A percentile compares a stretch with the other conserved stretches of the same genome.
Evolutionary conservation across 441 rosid species (phyloP).

Genomic region (Populus trichocarpa): DNA sequence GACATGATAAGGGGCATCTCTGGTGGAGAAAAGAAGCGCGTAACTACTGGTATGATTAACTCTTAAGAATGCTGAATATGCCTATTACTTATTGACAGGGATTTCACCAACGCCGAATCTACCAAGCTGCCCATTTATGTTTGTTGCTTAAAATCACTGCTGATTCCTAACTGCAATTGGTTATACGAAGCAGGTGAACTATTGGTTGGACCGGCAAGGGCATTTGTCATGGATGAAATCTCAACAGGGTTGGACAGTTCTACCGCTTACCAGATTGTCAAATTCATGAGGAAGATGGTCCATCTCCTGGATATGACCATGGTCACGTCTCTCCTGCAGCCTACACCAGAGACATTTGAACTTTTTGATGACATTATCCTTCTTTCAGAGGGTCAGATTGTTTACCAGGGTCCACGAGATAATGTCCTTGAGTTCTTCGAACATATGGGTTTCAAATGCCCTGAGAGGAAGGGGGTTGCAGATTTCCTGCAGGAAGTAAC

Average conservation of each 20-base stretch:
- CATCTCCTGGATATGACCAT: slow-evolving; percentile 57
- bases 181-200: slow-evolving; percentile 45
- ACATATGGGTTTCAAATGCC: slow-evolving; percentile 54
- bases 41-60: slow-evolving; percentile 45
- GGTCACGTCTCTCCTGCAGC: slow-evolving; percentile 61
- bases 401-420: slow-evolving; percentile 64
- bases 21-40: slow-evolving; percentile 70
- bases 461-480: slow-evolving; percentile 63
- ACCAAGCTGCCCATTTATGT: background rate
- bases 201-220: slow-evolving; percentile 65
- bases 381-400: slow-evolving; percentile 59
- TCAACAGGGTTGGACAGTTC: slow-evolving; percentile 68
- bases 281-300: slow-evolving; percentile 63
- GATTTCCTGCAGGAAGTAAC: slow-evolving; percentile 76
- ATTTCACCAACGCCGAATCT: background rate
- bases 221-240: slow-evolving; percentile 65
- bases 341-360: slow-evolving; percentile 62
- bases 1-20: slow-evolving; percentile 77
- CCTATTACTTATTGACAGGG: background rate
- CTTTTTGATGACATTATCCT: slow-evolving; percentile 64
- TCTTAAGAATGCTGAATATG: background rate
- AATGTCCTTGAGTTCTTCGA: slow-evolving; percentile 56
- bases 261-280: slow-evolving; percentile 58
- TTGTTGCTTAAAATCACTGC: too few species aligned
- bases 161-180: background rate